Conservation (phyloP, 2,329 filamentous ascomycete species). For the Hymenoscyphus scutula region DNA sequence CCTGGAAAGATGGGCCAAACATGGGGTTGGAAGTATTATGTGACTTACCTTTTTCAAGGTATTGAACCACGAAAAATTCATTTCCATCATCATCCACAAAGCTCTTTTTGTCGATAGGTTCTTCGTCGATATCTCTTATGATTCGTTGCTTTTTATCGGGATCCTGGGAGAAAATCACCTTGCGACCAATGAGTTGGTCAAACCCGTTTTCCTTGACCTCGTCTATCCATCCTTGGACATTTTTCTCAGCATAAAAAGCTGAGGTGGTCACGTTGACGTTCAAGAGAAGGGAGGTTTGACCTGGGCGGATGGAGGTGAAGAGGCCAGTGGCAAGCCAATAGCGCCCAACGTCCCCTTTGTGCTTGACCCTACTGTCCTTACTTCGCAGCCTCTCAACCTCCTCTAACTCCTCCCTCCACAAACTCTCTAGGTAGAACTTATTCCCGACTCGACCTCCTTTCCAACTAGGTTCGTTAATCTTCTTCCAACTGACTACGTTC, state of each 20-base stretch:
- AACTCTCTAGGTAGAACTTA: constrained; percentile 13
- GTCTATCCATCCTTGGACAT: neutral
- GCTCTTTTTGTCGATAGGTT: too few relatives aligned
- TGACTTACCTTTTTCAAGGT: too few relatives aligned
- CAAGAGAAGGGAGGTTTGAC: constrained; percentile 14
- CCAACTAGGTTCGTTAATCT: neutral
- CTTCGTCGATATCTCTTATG: too few relatives aligned
- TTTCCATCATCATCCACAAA: too few relatives aligned
- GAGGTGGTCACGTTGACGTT: constrained; percentile 20
- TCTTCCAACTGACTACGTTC: constrained; percentile 19
- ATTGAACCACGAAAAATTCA: too few relatives aligned
- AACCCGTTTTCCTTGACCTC: neutral
- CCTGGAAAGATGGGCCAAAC: too few relatives aligned
- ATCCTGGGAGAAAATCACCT: neutral
- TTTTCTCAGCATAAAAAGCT: constrained; percentile 14
- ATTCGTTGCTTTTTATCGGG: neutral
- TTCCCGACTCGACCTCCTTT: constrained; percentile 12
- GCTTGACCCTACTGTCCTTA: neutral
- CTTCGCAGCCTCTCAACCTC: too few relatives aligned
- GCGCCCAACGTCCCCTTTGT: neutral
- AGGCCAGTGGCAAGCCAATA: constrained; percentile 13
- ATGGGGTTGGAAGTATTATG: too few relatives aligned
- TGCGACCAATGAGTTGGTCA: neutral
- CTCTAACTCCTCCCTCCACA: neutral
- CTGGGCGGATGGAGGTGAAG: constrained; percentile 20